Conservation (phyloP, 306 rosid genomes). For the Cucurbita maxima region DNA sequence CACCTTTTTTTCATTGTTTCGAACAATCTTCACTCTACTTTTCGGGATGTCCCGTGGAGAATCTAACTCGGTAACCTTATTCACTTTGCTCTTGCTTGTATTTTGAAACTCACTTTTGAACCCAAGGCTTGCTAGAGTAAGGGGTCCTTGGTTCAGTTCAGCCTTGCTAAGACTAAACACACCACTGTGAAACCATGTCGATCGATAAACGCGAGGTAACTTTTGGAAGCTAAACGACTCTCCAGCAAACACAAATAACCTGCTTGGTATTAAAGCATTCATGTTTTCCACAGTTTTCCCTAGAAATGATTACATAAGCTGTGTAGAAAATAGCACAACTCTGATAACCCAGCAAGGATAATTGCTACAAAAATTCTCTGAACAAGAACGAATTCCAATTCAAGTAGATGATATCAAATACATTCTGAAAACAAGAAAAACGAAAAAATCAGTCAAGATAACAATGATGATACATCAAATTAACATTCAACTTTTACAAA, state of each 20-base stretch:
- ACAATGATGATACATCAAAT: background rate
- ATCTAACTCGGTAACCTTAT: constrained; percentile 20
- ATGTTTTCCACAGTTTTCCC: constrained; percentile 22
- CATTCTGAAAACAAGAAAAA: background rate
- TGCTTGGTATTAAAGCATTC: constrained; percentile 39
- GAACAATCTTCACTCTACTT: constrained; percentile 26
- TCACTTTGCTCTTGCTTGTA: constrained; percentile 11
- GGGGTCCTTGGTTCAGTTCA: constrained; percentile 24
- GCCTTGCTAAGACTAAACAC: constrained; percentile 21
- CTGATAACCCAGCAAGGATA: background rate
- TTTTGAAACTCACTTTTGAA: constrained; percentile 24
- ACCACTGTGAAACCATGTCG: constrained; percentile 34
- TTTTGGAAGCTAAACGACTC: constrained; percentile 39
- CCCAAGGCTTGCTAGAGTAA: constrained; percentile 43
- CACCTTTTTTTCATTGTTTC: constrained; percentile 21
- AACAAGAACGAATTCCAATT: background rate
- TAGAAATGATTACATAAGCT: background rate
- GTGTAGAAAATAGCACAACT: background rate
- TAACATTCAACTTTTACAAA: background rate
- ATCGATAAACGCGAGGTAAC: constrained; percentile 31
- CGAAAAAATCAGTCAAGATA: background rate
- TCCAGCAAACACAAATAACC: constrained; percentile 51
- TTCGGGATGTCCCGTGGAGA: constrained; percentile 24
- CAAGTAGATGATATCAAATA: background rate
- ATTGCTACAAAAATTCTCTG: background rate